These are phyloP conservation scores for Quercus wislizeni DNA, from an alignment of 306 rosid genomes.

Conservation along the genomic window DNA sequence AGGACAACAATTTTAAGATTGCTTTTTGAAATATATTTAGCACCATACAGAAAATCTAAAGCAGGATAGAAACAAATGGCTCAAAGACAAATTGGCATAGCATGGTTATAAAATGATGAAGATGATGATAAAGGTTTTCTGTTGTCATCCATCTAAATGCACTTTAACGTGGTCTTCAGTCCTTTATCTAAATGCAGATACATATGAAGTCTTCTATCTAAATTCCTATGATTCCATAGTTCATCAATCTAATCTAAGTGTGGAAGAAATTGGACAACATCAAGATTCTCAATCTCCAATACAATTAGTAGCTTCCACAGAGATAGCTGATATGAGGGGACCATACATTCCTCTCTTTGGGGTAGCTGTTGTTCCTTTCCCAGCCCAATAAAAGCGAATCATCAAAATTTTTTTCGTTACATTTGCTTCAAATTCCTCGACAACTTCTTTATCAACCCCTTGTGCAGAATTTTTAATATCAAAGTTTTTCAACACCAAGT, in stretches of 20 bases:
- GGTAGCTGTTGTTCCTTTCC: conserved; percentile 58
- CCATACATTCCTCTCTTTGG: conserved; percentile 54
- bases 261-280: not conserved
- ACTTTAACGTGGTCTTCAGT: too few species aligned
- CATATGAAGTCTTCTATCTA: too few species aligned
- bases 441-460: conserved; percentile 36
- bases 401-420: conserved; percentile 31
- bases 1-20: too few species aligned
- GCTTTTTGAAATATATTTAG: too few species aligned
- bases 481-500: conserved; percentile 38
- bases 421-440: conserved; percentile 23
- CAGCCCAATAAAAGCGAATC: conserved; percentile 62
- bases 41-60: too few species aligned
- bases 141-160: too few species aligned
- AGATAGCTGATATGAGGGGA: conserved; percentile 64
- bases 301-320: conserved; percentile 50
- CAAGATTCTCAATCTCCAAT: too few species aligned
- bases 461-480: conserved; percentile 37
- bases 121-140: too few species aligned
- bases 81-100: too few species aligned
- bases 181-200: too few species aligned
- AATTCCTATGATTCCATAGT: not conserved
- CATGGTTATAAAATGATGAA: too few species aligned
- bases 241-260: not conserved
- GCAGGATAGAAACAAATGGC: too few species aligned